Evolutionary conservation across 805 yeast genomes (phyloP).

Genomic region (Spathaspora hagerdaliae): DNA sequence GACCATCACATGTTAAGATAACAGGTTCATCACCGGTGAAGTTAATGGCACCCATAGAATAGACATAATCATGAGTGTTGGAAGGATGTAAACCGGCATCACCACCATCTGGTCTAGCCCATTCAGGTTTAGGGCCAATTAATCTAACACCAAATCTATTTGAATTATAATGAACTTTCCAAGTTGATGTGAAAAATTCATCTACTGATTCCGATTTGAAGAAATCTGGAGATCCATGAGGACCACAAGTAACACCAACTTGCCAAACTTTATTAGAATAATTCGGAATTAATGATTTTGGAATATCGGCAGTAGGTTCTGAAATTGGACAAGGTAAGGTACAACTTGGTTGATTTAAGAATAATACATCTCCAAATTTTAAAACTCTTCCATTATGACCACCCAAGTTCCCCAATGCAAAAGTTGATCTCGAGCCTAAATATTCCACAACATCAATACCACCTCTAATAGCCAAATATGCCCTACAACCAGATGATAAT

Average conservation of each 20-base stretch:
- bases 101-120: slow-evolving; percentile 97
- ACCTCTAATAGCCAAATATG: slow-evolving; percentile 85
- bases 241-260: slow-evolving; percentile 94
- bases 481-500: slow-evolving; percentile 77
- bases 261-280: slow-evolving; percentile 61
- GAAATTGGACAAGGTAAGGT: slow-evolving; percentile 69
- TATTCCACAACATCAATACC: slow-evolving; percentile 94
- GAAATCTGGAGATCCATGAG: slow-evolving; percentile 97
- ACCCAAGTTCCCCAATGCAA: slow-evolving; percentile 90
- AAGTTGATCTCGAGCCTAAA: slow-evolving; percentile 93
- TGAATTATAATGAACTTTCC: slow-evolving; percentile 97
- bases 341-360: slow-evolving; percentile 71
- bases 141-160: slow-evolving; percentile 94
- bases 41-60: slow-evolving; percentile 93
- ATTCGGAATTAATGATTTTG: slow-evolving; percentile 52
- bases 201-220: slow-evolving; percentile 71
- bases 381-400: slow-evolving; percentile 92
- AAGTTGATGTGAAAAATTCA: slow-evolving; percentile 69
- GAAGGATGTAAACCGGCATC: slow-evolving; percentile 98
- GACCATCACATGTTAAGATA: slow-evolving; percentile 94
- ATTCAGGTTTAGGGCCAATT: slow-evolving; percentile 91
- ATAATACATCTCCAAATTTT: slow-evolving; percentile 88
- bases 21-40: slow-evolving; percentile 99
- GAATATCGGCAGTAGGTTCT: slow-evolving; percentile 53
- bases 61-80: slow-evolving; percentile 97